Evolutionary conservation across 345 rosid species (phyloP), one percentile per base, ranked within the genome.

Genomic region (Citrus unshiu): DNA sequence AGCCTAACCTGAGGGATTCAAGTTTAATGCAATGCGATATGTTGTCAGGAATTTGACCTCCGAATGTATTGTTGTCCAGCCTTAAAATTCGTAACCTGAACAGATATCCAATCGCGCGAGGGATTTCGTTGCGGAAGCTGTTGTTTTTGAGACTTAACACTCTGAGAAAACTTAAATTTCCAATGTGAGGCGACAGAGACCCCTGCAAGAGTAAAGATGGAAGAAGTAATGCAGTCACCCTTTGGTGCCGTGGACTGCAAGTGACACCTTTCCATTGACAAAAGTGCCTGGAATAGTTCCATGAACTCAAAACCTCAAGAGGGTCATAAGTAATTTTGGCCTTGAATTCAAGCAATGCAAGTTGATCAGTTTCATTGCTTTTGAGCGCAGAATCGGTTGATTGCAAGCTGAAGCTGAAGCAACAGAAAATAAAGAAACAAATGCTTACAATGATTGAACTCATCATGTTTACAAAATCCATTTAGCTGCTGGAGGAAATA

Each of bases 1-100:
- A 0, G n/a, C 29, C 46, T 1, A 82, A 40, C 3, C 21, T 0
- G 32, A 82, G 62, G 13, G 0, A 0, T 2, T 10, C 9, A 35
- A 82, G 82, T 34, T 46, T 61, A 10, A 67, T 34, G 30, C 79
- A 80, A 22, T 34, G 0, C 0, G 83, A 75, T 46, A 80, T 35
- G 24, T 34, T 69, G 9, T 29, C 27, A 24, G 83, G 83, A 19
- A 80, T 80, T 46, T 61, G 18, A 9, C 83, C 83, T 68, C 63
- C 58, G 7, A 80, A 51, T 16, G 79, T 16, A 32, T 75, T 80
- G 25, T 75, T 70, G 0, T 1, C 8, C 10, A 75, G 57, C 56
- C 0, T 0, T 29, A 80, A 21, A 5, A 18, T 0, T 24, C 9
- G 63, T 1, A 80, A 66, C 75, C 83, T 68, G 2, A 43, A 54